Percentiles rank a stretch among this genome's conserved stretches.
Evolutionary conservation across 495 filamentous ascomycete genomes (phyloP).

Genomic region (Darksidea phi): DNA sequence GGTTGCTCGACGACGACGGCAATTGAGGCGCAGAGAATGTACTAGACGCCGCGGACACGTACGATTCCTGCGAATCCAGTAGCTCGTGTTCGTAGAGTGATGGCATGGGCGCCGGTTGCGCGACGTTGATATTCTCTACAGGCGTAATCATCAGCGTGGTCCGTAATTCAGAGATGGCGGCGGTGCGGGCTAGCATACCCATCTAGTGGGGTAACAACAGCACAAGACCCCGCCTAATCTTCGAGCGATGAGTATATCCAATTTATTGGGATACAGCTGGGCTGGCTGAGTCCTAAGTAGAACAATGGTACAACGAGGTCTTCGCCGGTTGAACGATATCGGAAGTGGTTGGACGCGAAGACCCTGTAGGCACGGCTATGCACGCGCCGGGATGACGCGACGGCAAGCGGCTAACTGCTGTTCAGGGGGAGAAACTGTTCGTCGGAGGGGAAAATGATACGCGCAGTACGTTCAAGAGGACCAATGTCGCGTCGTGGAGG

Average conservation of each 20-base stretch:
- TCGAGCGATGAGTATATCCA: no score
- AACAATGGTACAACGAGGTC: no score
- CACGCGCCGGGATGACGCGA: neutral
- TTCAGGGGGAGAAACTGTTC: neutral
- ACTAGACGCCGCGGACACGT: conserved; percentile 23
- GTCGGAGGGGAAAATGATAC: neutral
- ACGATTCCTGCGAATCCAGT: conserved; percentile 35
- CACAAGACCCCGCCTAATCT: no score
- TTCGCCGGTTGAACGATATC: no score
- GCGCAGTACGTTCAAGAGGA: neutral
- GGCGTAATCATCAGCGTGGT: neutral
- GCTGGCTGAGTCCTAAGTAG: no score
- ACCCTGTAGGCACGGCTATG: conserved; percentile 7
- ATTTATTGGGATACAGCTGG: no score
- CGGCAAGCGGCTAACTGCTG: neutral
- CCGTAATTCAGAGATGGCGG: no score
- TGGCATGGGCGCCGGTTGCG: conserved; percentile 12
- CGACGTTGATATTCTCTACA: conserved; percentile 10
- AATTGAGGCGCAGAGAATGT: conserved; percentile 16
- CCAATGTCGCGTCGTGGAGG: conserved; percentile 16
- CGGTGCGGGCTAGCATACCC: no score
- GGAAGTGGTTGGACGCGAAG: no score
- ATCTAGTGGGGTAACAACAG: no score
- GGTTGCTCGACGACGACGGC: conserved; percentile 29
- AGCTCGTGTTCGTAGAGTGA: conserved; percentile 25